phyloP scores from a whole-genome alignment of 768 basidiomycete genomes.

The Steccherinum ochraceum region DNA sequence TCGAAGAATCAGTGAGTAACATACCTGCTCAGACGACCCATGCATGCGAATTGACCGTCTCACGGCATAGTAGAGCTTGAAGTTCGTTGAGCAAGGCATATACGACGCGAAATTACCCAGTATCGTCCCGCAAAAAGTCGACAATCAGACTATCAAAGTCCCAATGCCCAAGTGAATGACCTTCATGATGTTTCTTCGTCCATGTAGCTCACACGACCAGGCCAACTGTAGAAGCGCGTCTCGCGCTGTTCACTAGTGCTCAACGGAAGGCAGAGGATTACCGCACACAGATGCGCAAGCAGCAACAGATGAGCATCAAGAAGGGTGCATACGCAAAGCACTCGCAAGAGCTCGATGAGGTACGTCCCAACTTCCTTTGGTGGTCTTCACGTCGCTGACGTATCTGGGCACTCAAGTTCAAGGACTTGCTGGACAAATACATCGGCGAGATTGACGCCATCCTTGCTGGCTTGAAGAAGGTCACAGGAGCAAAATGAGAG shows the following conservation, averaged over 20 bases:
- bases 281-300: constrained; percentile 68
- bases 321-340: constrained; percentile 64
- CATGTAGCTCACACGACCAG: constrained; percentile 32
- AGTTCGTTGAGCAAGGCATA: constrained; percentile 67
- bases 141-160: constrained; percentile 67
- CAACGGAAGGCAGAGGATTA: constrained; percentile 68
- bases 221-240: constrained; percentile 70
- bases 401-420: constrained; percentile 52
- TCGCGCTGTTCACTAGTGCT: constrained; percentile 46
- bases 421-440: constrained; percentile 60
- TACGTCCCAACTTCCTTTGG: constrained; percentile 23
- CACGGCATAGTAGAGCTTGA: constrained; percentile 55
- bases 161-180: constrained; percentile 68
- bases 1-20: constrained; percentile 65
- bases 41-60: background rate
- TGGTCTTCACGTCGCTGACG: background rate
- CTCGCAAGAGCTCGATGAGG: constrained; percentile 67
- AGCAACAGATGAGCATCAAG: constrained; percentile 61
- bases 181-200: background rate
- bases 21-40: no score
- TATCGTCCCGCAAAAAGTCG: constrained; percentile 64
- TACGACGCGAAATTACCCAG: constrained; percentile 72
- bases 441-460: constrained; percentile 63
- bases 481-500: constrained; percentile 29
- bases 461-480: constrained; percentile 56